A percentile compares a stretch with the other conserved stretches of the same genome.
phyloP scores from a whole-genome alignment of 495 filamentous ascomycete species.

The Talaromyces wortmannii region DNA sequence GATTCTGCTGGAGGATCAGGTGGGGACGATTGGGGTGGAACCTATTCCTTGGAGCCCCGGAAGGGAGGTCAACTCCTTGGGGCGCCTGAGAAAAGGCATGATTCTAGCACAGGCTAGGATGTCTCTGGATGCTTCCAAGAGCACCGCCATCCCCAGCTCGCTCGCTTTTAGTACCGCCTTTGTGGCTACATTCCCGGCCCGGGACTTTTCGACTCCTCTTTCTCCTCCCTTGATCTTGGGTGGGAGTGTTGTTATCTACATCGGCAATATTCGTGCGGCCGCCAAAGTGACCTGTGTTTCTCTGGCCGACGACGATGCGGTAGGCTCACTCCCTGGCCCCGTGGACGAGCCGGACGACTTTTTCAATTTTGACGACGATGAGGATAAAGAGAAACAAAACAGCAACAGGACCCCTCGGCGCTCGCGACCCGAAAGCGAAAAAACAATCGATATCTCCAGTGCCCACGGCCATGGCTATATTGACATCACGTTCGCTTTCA shows the following conservation, averaged over 20 bases:
- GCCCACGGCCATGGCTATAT: slow-evolving; percentile 29
- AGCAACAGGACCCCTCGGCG: background rate
- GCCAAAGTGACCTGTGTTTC: slow-evolving; percentile 60
- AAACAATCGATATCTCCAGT: slow-evolving; percentile 2
- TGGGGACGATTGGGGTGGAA: slow-evolving; percentile 81
- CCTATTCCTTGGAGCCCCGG: slow-evolving; percentile 28
- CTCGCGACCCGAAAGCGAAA: slow-evolving; percentile 1
- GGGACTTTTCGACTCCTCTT: slow-evolving; percentile 30
- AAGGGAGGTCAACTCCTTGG: slow-evolving; percentile 17
- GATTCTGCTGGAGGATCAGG: slow-evolving; percentile 70
- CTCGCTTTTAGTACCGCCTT: slow-evolving; percentile 42
- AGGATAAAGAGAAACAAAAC: slow-evolving; percentile 23
- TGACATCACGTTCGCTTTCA: slow-evolving; percentile 68
- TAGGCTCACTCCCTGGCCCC: slow-evolving; percentile 22
- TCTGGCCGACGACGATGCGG: slow-evolving; percentile 25
- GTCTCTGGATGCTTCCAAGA: slow-evolving; percentile 38
- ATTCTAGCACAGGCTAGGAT: slow-evolving; percentile 49
- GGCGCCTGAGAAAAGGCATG: slow-evolving; percentile 75
- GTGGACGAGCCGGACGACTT: slow-evolving; percentile 43
- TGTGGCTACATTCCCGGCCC: slow-evolving; percentile 35
- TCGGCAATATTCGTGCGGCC: slow-evolving; percentile 76
- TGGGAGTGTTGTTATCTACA: slow-evolving; percentile 69
- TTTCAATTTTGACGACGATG: slow-evolving; percentile 56
- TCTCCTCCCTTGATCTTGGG: slow-evolving; percentile 45
- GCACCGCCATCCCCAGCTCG: slow-evolving; percentile 24